These are phyloP conservation scores for Boletus calvinii DNA, from an alignment of 1,284 basidiomycete species.

Conservation along the genomic window DNA sequence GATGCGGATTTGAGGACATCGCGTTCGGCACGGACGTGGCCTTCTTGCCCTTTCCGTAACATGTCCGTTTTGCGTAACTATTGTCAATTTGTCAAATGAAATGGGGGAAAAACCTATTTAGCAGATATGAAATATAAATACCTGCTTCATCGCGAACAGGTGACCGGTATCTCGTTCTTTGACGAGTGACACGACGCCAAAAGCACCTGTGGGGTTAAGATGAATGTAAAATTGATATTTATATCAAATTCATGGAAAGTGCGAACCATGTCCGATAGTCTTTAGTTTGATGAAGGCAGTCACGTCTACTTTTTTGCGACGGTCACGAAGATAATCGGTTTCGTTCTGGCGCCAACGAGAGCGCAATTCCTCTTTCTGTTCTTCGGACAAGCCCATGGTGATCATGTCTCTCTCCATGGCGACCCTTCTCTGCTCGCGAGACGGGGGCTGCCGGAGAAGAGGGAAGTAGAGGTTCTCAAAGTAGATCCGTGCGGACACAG, in stretches of 20 bases:
- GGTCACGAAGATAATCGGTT: constrained; percentile 84
- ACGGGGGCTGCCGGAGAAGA: constrained; percentile 80
- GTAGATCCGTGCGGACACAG: constrained; percentile 89
- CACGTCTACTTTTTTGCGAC: constrained; percentile 78
- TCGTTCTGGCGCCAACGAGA: constrained; percentile 84
- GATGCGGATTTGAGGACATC: constrained; percentile 84
- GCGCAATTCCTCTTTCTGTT: constrained; percentile 71
- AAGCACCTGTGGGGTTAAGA: constrained; percentile 65
- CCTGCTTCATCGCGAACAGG: constrained; percentile 96
- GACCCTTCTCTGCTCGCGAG: constrained; percentile 79
- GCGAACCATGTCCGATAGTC: constrained; percentile 90
- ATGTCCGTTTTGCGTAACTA: constrained; percentile 94
- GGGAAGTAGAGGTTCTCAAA: constrained; percentile 97
- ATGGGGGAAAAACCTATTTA: constrained; percentile 28
- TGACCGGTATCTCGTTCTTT: constrained; percentile 77
- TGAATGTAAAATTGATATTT: constrained; percentile 22
- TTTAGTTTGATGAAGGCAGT: constrained; percentile 88
- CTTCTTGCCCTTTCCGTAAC: constrained; percentile 97
- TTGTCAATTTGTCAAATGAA: constrained; percentile 23
- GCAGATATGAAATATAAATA: constrained; percentile 38
- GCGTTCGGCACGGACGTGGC: constrained; percentile 89
- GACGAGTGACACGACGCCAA: constrained; percentile 94
- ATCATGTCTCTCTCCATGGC: constrained; percentile 89
- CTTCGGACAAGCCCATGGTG: constrained; percentile 66
- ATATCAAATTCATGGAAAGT: constrained; percentile 29